These are phyloP conservation scores for Solanum acaule DNA, from an alignment of 257 asterid genomes.

Conservation along the genomic window DNA sequence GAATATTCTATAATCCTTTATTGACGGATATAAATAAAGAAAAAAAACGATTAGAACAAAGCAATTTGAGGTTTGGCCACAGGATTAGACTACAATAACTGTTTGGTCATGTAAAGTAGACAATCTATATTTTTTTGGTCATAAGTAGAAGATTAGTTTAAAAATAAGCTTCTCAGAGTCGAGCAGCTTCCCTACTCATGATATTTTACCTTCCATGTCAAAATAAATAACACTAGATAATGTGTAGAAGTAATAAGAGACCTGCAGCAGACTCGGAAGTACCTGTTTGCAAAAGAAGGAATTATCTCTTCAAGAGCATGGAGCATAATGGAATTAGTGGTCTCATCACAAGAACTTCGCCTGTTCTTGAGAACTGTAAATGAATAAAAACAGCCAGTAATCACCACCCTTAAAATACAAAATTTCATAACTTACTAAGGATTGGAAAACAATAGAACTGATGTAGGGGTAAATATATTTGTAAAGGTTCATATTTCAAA, in stretches of 20 bases:
- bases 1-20: not conserved
- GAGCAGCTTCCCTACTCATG: not conserved
- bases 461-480: not conserved
- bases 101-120: not conserved
- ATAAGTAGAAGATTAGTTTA: not conserved
- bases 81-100: not conserved
- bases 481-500: not conserved
- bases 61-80: not conserved
- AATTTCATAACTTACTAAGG: not conserved
- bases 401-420: not conserved
- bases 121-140: not conserved
- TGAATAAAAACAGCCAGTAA: not conserved
- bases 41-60: not conserved
- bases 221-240: not conserved
- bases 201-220: not conserved
- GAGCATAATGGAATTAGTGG: not conserved
- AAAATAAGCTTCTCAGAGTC: not conserved
- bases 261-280: not conserved
- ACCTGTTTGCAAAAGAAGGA: slow-evolving; percentile 19
- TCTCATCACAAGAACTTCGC: not conserved
- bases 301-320: slow-evolving; percentile 6
- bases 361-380: not conserved
- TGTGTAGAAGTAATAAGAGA: not conserved
- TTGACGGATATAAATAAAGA: not conserved
- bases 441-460: not conserved